A percentile compares a stretch with the other conserved stretches of the same genome.
Evolutionary conservation across 371 early-diverging fungal species (phyloP).

Genomic region (Sporodiniella umbellata): DNA sequence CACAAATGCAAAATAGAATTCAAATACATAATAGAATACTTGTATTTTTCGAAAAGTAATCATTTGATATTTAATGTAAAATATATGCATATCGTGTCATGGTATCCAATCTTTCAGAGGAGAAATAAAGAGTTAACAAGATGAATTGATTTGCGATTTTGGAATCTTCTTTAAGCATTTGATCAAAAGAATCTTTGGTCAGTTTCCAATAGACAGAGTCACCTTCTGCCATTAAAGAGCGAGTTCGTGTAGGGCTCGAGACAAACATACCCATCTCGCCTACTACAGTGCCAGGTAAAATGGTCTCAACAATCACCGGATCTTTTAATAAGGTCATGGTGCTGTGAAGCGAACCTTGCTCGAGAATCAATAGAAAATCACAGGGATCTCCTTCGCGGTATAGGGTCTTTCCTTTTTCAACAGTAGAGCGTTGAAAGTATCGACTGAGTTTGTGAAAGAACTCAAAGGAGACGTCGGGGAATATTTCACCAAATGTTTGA

Average conservation of each 20-base stretch:
- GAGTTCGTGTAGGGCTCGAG: constrained; percentile 43
- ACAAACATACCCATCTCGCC: constrained; percentile 76
- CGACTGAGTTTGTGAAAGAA: constrained; percentile 57
- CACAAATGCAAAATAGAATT: no score
- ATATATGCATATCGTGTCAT: constrained; percentile 63
- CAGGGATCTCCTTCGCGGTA: constrained; percentile 68
- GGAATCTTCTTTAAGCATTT: constrained; percentile 51
- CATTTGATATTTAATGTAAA: constrained; percentile 40
- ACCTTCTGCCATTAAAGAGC: constrained; percentile 62
- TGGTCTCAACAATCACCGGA: constrained; percentile 57
- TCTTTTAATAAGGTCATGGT: constrained; percentile 48
- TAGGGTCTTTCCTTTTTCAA: constrained; percentile 49
- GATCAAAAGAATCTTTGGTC: constrained; percentile 50
- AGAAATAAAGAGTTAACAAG: constrained; percentile 52
- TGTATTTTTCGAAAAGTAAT: no score
- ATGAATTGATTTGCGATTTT: constrained; percentile 52
- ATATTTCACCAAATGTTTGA: constrained; percentile 65
- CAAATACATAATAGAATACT: no score
- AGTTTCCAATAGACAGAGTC: constrained; percentile 69
- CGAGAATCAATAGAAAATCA: constrained; percentile 70
- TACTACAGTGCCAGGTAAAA: constrained; percentile 75
- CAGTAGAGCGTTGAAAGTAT: constrained; percentile 58
- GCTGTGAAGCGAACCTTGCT: constrained; percentile 72
- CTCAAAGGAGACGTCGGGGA: constrained; percentile 31
- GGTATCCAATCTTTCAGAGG: constrained; percentile 54